Percentiles rank a stretch among this genome's conserved stretches.
phyloP scores from a whole-genome alignment of 441 rosid genomes.

The Capsella rubella region DNA sequence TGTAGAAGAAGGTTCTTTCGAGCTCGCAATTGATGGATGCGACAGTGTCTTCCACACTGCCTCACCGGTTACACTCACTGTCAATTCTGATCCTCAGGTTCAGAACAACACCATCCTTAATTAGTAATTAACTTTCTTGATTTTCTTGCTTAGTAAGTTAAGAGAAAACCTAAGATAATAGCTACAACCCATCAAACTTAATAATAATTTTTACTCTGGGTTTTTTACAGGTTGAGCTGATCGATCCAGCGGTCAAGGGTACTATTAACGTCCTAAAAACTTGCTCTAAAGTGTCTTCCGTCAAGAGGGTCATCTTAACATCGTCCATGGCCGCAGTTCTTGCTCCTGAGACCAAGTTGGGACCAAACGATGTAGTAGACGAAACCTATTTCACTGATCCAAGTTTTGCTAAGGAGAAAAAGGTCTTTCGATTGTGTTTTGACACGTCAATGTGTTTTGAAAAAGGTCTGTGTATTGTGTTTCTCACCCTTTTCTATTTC shows the following conservation, averaged over 20 bases:
- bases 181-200: neutral
- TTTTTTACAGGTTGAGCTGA: constrained; percentile 49
- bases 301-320: constrained; percentile 63
- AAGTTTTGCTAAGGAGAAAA: constrained; percentile 49
- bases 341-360: constrained; percentile 43
- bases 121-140: neutral
- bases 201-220: neutral
- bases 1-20: constrained; percentile 58
- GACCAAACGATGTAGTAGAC: constrained; percentile 56
- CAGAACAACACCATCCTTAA: neutral
- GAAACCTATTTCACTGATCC: constrained; percentile 72
- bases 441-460: neutral
- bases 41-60: constrained; percentile 62
- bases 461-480: constrained; percentile 48
- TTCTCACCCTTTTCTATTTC: neutral
- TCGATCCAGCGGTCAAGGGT: constrained; percentile 72
- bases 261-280: constrained; percentile 62
- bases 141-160: neutral
- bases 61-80: constrained; percentile 47
- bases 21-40: constrained; percentile 51
- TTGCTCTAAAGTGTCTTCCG: constrained; percentile 56
- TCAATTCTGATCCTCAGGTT: constrained; percentile 4
- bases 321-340: constrained; percentile 59
- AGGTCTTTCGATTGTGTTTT: constrained; percentile 46
- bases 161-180: neutral